Evolutionary conservation across 352 stramenopile genomes (phyloP).

Genomic region (Globisporangium cederbergense): DNA sequence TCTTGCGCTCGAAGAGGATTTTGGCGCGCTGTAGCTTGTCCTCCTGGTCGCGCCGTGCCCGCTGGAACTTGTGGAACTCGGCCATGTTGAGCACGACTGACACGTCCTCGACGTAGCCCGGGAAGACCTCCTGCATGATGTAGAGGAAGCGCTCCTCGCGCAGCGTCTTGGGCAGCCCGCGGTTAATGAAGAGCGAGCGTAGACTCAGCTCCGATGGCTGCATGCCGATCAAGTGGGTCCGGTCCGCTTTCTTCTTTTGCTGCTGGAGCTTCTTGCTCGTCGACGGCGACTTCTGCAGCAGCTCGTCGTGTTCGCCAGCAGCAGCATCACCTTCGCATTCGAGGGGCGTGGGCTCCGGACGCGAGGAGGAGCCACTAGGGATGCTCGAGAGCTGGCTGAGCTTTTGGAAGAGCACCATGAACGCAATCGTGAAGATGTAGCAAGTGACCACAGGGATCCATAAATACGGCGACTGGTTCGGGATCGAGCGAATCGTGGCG

Average conservation of each 20-base stretch:
- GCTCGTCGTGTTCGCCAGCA: constrained; percentile 10
- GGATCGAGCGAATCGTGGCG: constrained; percentile 77
- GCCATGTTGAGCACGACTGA: constrained; percentile 80
- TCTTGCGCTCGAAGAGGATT: constrained; percentile 41
- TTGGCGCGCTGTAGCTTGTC: constrained; percentile 55
- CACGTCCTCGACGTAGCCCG: constrained; percentile 76
- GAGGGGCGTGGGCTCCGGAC: background rate
- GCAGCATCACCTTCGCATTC: constrained; percentile 2
- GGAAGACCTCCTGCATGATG: constrained; percentile 80
- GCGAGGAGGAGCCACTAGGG: constrained; percentile 25
- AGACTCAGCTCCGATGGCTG: constrained; percentile 70
- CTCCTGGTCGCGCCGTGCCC: constrained; percentile 42
- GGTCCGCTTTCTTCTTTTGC: constrained; percentile 19
- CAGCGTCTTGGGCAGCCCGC: constrained; percentile 68
- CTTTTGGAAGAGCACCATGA: constrained; percentile 65
- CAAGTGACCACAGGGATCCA: constrained; percentile 71
- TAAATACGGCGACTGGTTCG: constrained; percentile 70
- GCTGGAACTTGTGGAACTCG: constrained; percentile 65
- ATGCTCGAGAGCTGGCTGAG: constrained; percentile 67
- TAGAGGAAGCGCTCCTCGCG: constrained; percentile 72
- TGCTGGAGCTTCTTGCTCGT: constrained; percentile 16
- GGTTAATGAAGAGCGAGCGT: constrained; percentile 77
- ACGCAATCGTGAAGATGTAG: constrained; percentile 78
- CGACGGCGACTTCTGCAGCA: constrained; percentile 16
- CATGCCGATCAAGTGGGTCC: constrained; percentile 76